Base-by-base conservation (phyloP, 139 green algal species). In the Closterium sp. region DNA sequence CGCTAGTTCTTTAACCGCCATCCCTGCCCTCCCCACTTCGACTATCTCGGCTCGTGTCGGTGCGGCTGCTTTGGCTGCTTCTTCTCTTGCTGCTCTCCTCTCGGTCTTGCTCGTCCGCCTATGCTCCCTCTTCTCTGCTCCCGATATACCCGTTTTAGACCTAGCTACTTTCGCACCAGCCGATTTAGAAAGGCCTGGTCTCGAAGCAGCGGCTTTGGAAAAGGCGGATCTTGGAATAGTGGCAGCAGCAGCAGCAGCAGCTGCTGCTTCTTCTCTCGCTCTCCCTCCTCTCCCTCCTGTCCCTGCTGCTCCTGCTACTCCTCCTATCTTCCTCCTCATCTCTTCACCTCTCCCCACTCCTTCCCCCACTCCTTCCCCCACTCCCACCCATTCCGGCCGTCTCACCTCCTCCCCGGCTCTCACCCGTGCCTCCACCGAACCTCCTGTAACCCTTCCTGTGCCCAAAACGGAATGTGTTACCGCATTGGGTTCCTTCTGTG, bases 11-110 rank as follows among this genome's bases (percentile, higher is more conserved):
- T 94, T 89, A 55, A 99, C 94, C 2, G 89, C 91, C 96, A 99
- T 97, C 36, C 98, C 98, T 90, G 98, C 96, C 0, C 96, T 84
- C 3, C 96, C 96, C 6, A 99, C 96, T 93, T 99, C 98, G 32
- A 99, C 97, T 69, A 99, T 99, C 90, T 99, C 98, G 93, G 36
- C 88, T 34, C 69, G 84, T 2, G 92, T 91, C 55, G 93, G 93
- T 2, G 92, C 92, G 1, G 33, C 35, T 34, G 92, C 85, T 9
- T 34, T 92, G 0, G 90, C n/a, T 23, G 33, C 84, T 43, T 84
- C 81, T 28, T 38, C 84, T 8, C 90, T 35, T 2, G 89, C 81
- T 19, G 81, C 88, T 16, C 94, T 85, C 34, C 43, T 66, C 25
- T 21, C 89, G 21, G 33, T 25, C 90, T 90, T 94, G 83, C 89